Base-by-base conservation (phyloP, 2,329 filamentous ascomycete species). In the Blumeria hordei region DNA sequence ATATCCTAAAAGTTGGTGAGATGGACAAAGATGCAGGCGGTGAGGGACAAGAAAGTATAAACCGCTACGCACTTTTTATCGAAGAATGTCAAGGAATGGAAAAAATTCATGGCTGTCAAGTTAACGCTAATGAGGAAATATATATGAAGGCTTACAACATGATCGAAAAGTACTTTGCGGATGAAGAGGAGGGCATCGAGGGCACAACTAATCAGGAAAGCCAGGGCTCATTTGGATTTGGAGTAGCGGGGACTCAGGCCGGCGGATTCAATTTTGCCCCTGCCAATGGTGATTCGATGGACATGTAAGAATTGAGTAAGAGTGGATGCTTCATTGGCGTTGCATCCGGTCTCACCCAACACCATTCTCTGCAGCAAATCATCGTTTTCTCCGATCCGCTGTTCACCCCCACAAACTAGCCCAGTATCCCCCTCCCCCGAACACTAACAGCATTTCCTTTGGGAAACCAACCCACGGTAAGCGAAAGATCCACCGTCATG, bases 121-220 rank as follows among this genome's bases (percentile, higher is more conserved):
- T 93, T 74, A 98, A 98, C 65, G 90, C 90, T 74, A 98, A 98
- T 72, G 92, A 98, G 72, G 92, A 98, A 72, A 98, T 98, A 64
- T 98, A 98, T 77, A 96, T 98, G 90, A 98, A 98, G 80, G 92
- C 92, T 0, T 98, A 96, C 77, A 96, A 94, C 77, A 98, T 98
- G 71, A 98, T 98, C 62, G 92, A 98, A 77, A 95, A 95, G 75
- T 98, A 98, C 78, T 98, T 98, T 74, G 95, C 88, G 0, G 92
- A 98, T 65, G 92, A 96, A 55, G 92, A 94, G 67, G 77, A 76
- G 59, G 78, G 71, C 50, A 74, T 69, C 59, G 88, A 88, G 64
- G 88, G 88, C 44, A 77, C 87, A 69, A 78, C 85, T 58, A 83
- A 87, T 66, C 68, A 57, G 53, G 59, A 59, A 63, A 79, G 78